Percentiles rank a stretch among this genome's conserved stretches.
phyloP scores from a whole-genome alignment of 2,329 filamentous ascomycete species.

The Ceratocystiopsis sp. region DNA sequence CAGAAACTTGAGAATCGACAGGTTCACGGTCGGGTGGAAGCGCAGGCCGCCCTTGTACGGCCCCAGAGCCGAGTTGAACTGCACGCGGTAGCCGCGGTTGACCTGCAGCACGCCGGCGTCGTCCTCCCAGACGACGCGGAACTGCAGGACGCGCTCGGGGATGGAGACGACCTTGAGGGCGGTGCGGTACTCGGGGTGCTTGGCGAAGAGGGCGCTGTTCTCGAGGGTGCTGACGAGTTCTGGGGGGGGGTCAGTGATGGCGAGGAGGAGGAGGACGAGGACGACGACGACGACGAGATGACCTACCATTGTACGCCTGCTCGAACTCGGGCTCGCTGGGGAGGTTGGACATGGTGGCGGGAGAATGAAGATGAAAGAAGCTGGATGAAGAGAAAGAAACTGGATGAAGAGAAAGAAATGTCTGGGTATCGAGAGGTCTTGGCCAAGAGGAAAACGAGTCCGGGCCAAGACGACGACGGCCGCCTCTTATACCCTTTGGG shows the following conservation, averaged over 20 bases:
- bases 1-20: constrained; percentile 81
- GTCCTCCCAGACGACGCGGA: constrained; percentile 94
- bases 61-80: constrained; percentile 95
- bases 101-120: constrained; percentile 79
- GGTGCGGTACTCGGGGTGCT: constrained; percentile 87
- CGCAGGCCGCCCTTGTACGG: constrained; percentile 96
- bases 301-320: constrained; percentile 87
- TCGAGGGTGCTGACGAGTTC: constrained; percentile 93
- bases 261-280: neutral
- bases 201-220: constrained; percentile 79
- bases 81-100: constrained; percentile 90
- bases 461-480: neutral
- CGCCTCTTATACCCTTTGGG: no score
- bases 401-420: neutral
- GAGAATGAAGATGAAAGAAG: neutral
- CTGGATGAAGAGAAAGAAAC: neutral
- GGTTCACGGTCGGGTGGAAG: constrained; percentile 79
- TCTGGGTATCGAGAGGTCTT: no score
- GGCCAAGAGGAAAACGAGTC: neutral
- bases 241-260: no score
- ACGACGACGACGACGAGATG: neutral
- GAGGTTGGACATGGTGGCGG: constrained; percentile 57
- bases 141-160: constrained; percentile 91
- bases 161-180: constrained; percentile 77
- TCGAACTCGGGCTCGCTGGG: constrained; percentile 90